phyloP scores from a whole-genome alignment of 768 basidiomycete genomes.

The Pisolithus orientalis region DNA sequence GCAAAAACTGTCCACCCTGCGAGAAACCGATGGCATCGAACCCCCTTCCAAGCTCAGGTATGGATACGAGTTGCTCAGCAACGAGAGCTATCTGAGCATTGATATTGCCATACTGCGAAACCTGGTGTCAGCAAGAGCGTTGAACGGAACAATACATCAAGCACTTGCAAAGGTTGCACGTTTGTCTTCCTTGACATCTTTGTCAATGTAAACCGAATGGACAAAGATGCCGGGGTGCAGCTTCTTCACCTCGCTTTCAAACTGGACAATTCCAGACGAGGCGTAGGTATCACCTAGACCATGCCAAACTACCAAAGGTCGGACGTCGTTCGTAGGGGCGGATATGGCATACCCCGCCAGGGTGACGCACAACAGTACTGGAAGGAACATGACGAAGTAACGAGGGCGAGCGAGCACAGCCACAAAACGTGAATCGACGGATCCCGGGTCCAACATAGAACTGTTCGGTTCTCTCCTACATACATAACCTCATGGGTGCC shows the following conservation, averaged over 20 bases:
- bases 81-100: conserved; percentile 63
- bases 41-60: conserved; percentile 60
- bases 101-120: conserved; percentile 66
- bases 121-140: conserved; percentile 1
- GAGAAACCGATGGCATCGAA: conserved; percentile 89
- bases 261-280: conserved; percentile 67
- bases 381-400: conserved; percentile 8
- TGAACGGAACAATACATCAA: background rate
- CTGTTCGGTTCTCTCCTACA: too few relatives aligned
- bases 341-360: conserved; percentile 8
- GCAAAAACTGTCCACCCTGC: conserved; percentile 84
- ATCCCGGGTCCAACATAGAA: too few relatives aligned
- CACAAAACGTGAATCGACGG: too few relatives aligned
- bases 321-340: conserved; percentile 15
- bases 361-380: conserved; percentile 10
- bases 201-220: conserved; percentile 64
- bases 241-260: conserved; percentile 49
- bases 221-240: conserved; percentile 73
- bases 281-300: conserved; percentile 76
- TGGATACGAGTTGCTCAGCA: conserved; percentile 53
- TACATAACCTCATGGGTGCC: too few relatives aligned
- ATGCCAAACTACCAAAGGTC: conserved; percentile 74
- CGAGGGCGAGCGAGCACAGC: too few relatives aligned
- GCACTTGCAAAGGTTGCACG: conserved; percentile 66
- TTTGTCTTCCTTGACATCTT: conserved; percentile 56